These are phyloP conservation scores for Solanum virginianum DNA, from an alignment of 257 asterid species.

Conservation along the genomic window DNA sequence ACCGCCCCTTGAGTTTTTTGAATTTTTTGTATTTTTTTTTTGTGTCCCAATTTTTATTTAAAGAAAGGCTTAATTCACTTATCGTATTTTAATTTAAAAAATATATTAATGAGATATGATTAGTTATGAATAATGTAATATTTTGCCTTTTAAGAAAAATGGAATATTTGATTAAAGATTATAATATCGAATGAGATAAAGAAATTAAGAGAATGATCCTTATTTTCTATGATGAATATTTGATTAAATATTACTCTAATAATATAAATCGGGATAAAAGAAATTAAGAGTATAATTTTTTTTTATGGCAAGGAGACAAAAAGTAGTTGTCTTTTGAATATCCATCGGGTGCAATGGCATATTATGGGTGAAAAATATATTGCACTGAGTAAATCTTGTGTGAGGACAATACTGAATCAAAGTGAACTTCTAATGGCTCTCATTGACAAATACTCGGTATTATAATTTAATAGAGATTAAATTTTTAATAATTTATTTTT, in stretches of 20 bases:
- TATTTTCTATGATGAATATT: not conserved
- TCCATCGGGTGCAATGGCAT: not conserved
- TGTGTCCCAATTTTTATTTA: too few relatives aligned
- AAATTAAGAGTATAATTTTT: not conserved
- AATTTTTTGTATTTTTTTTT: too few relatives aligned
- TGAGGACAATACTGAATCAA: not conserved
- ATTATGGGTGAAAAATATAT: not conserved
- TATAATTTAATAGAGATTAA: not conserved
- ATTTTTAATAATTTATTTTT: not conserved
- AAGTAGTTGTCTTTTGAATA: not conserved
- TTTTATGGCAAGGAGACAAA: fast-evolving
- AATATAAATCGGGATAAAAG: not conserved
- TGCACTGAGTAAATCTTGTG: not conserved
- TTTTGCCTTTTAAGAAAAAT: not conserved
- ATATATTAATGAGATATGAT: too few relatives aligned
- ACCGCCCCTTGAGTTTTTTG: too few relatives aligned
- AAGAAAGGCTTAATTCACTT: too few relatives aligned
- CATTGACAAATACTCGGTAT: not conserved
- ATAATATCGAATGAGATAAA: not conserved
- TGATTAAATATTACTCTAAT: not conserved
- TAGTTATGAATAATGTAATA: not conserved
- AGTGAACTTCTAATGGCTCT: not conserved
- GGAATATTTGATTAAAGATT: not conserved
- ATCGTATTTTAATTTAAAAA: too few relatives aligned
- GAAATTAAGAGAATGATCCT: too few relatives aligned